Evolutionary conservation across 2,329 filamentous ascomycete genomes (phyloP), one percentile per base, ranked within the genome.

Genomic region (Penicillium sp.): DNA sequence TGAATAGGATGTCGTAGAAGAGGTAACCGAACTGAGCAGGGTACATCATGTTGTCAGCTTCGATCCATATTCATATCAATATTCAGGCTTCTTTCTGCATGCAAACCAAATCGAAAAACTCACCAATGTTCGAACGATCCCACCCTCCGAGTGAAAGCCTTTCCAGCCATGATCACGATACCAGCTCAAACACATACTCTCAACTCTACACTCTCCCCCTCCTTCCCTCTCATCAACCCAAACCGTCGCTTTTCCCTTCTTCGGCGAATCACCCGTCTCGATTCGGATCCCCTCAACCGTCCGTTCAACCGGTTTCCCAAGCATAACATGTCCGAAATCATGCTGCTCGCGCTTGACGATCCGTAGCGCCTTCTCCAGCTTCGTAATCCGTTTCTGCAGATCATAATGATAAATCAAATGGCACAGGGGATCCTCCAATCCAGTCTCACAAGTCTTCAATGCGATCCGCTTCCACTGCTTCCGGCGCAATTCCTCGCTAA

Each of bases 351-450:
- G 82, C 63, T 89, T 89, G 0, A 89, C 86, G 18, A 96, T 81
- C 53, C 87, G 89, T 6, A 97, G 76, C 30, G 82, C 81, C 64
- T 84, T 92, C 69, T 99, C 93, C 0, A 99, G 80, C 70, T 96
- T 97, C 41, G 82, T 80, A n/a, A 96, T 81, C 1, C 93, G 86
- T 68, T 95, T 97, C 67, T 97, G 92, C 6, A 99, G 75, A 62
- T 97, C 92, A 63, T 95, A 89, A 65, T 99, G 92, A 66, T 89
- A 92, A 51, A 95, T 93, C 19, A 95, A 72, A 69, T 99, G 93
- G 51, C 92, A 95, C 49, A 93, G 80, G 25, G 83, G 83, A 61
- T 99, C 93, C 65, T 95, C 86, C 0, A 99, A 77, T 0, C 89
- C 93, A 34, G 80, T 76, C 68, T 95, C 91, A 64, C 93, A 97